Evolutionary conservation across 2,329 filamentous ascomycete species (phyloP).

Genomic region (Lecanosticta acicola): DNA sequence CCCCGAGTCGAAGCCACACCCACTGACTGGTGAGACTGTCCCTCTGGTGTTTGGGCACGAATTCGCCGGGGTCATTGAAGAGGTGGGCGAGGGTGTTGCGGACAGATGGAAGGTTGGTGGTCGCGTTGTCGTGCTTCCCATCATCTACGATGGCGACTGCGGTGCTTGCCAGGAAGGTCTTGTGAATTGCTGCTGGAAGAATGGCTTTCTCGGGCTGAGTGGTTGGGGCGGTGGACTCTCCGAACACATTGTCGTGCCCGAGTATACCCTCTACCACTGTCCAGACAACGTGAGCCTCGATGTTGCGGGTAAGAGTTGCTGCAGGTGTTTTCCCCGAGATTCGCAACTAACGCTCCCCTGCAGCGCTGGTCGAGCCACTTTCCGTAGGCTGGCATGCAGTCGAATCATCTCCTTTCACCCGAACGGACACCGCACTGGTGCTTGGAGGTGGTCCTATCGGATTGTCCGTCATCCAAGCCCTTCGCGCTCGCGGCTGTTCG

Average conservation of each 20-base stretch:
- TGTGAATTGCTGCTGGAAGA: constrained; percentile 51
- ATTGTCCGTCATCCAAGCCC: constrained; percentile 45
- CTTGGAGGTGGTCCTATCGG: constrained; percentile 52
- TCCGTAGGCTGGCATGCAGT: constrained; percentile 54
- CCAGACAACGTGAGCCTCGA: constrained; percentile 50
- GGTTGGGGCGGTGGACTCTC: constrained; percentile 50
- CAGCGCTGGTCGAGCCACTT: constrained; percentile 50
- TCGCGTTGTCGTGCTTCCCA: constrained; percentile 42
- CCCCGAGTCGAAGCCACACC: constrained; percentile 47
- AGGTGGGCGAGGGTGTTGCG: constrained; percentile 46
- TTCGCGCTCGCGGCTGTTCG: constrained; percentile 39
- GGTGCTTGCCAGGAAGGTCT: constrained; percentile 48
- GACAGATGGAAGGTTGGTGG: constrained; percentile 45
- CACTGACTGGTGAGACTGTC: constrained; percentile 48
- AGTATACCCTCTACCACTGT: constrained; percentile 41
- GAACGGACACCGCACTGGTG: constrained; percentile 44
- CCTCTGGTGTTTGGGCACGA: constrained; percentile 52
- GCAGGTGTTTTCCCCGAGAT: not conserved
- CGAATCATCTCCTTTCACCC: constrained; percentile 45
- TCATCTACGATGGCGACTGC: constrained; percentile 51
- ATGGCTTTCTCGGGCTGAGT: constrained; percentile 50
- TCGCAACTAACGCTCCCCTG: not conserved
- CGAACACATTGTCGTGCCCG: constrained; percentile 49
- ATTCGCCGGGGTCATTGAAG: constrained; percentile 49
- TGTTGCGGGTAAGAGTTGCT: constrained; percentile 38